Evolutionary conservation across 495 filamentous ascomycete species (phyloP).

Genomic region (Annulohypoxylon nitens): DNA sequence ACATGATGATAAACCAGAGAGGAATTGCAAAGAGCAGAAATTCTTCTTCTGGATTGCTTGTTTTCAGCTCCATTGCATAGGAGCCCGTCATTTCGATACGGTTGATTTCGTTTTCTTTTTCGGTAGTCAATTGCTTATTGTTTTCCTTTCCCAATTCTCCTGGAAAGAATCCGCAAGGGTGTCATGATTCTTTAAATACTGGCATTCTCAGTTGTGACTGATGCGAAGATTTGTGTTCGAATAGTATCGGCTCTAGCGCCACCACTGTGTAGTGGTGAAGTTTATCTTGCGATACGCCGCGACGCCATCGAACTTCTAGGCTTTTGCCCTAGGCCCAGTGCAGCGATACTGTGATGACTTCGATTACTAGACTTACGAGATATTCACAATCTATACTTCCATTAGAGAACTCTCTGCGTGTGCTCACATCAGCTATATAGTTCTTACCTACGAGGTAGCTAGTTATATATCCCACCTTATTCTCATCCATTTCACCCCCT

Average conservation of each 20-base stretch:
- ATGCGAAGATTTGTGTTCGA: background rate
- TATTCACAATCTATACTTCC: too few species aligned
- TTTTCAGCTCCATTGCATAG: background rate
- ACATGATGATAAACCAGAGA: background rate
- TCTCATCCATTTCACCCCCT: background rate
- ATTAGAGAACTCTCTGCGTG: too few species aligned
- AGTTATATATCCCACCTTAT: background rate
- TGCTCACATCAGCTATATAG: too few species aligned
- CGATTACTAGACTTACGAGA: background rate
- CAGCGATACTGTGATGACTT: background rate
- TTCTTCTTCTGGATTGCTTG: background rate
- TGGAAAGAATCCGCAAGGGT: background rate
- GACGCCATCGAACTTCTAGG: background rate
- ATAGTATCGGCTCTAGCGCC: background rate
- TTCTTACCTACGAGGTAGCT: background rate
- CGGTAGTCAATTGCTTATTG: background rate
- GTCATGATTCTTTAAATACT: background rate
- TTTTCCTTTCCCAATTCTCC: background rate
- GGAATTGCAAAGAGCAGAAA: background rate
- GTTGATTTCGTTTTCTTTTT: background rate
- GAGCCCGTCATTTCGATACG: background rate
- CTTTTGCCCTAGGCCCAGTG: background rate
- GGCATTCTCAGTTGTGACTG: background rate
- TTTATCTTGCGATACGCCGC: background rate
- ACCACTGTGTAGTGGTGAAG: background rate